Evolutionary conservation across 352 stramenopile genomes (phyloP).

Genomic region (Phytophthora ramorum): DNA sequence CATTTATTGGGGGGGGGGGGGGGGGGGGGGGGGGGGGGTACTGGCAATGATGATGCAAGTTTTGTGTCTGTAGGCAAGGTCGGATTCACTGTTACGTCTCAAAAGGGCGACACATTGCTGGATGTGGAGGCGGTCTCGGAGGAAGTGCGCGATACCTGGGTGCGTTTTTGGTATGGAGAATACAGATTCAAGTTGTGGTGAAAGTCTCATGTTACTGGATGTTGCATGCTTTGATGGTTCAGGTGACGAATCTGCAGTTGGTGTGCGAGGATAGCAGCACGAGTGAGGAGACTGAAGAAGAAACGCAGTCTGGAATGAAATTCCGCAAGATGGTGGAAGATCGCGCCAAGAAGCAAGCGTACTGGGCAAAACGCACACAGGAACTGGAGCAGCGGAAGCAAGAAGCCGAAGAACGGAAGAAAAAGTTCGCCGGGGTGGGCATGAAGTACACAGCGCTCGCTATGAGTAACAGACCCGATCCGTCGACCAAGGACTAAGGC

Average conservation of each 20-base stretch:
- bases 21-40: too few relatives aligned
- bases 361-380: slow-evolving; percentile 80
- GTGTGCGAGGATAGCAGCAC: slow-evolving; percentile 65
- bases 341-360: slow-evolving; percentile 77
- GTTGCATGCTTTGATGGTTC: not conserved
- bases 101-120: slow-evolving; percentile 67
- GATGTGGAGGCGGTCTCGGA: slow-evolving; percentile 76
- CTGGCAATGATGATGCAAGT: not conserved
- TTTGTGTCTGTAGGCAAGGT: slow-evolving; percentile 32
- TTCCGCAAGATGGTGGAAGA: slow-evolving; percentile 83
- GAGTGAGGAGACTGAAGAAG: slow-evolving; percentile 39
- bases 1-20: too few relatives aligned
- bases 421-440: slow-evolving; percentile 68
- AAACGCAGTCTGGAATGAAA: slow-evolving; percentile 46
- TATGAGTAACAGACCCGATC: slow-evolving; percentile 63
- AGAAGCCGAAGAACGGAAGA: slow-evolving; percentile 83
- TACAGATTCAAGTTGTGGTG: not conserved
- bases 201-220: not conserved
- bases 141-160: slow-evolving; percentile 73
- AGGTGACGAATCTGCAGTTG: slow-evolving; percentile 79
- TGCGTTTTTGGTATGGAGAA: slow-evolving; percentile 22
- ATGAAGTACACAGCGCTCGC: slow-evolving; percentile 88
- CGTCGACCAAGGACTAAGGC: slow-evolving; percentile 23
- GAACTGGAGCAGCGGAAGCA: slow-evolving; percentile 78
- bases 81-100: slow-evolving; percentile 62